Percentiles rank a stretch among this genome's conserved stretches.
phyloP scores from a whole-genome alignment of 257 asterid genomes.

The Dorcoceras hygrometricum region DNA sequence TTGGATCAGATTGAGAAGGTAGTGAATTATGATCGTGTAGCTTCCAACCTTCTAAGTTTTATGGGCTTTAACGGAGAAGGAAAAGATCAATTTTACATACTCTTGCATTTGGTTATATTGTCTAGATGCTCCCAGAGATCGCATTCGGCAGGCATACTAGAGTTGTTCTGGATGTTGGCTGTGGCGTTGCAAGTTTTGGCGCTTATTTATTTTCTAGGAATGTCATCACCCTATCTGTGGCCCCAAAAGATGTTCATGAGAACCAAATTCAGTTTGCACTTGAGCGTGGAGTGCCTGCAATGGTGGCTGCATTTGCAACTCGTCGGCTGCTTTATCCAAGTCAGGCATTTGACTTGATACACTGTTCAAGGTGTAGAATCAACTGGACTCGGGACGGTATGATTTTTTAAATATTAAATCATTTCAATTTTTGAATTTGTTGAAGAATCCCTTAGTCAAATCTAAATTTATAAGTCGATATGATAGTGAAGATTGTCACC shows the following conservation, averaged over 20 bases:
- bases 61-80: not conserved
- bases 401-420: conserved; percentile 1
- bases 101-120: conserved; percentile 14
- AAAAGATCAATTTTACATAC: not conserved
- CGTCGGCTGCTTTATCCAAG: conserved; percentile 57
- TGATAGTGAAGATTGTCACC: not conserved
- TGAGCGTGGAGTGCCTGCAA: conserved; percentile 68
- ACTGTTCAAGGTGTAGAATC: conserved; percentile 48
- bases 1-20: conserved; percentile 61
- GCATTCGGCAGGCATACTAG: conserved; percentile 51
- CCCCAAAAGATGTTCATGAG: conserved; percentile 38
- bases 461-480: not conserved
- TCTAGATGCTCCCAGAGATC: conserved; percentile 56
- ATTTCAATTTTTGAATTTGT: not conserved
- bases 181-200: conserved; percentile 55
- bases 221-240: conserved; percentile 56
- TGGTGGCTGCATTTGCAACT: conserved; percentile 43
- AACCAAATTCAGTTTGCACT: conserved; percentile 51
- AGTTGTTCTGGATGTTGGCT: conserved; percentile 53
- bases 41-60: not conserved
- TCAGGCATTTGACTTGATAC: conserved; percentile 65
- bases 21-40: not conserved
- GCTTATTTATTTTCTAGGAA: conserved; percentile 50
- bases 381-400: conserved; percentile 54
- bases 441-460: not conserved